Conservation (phyloP, 2,329 filamentous ascomycete species). For the Aspergillus transmontanensis region DNA sequence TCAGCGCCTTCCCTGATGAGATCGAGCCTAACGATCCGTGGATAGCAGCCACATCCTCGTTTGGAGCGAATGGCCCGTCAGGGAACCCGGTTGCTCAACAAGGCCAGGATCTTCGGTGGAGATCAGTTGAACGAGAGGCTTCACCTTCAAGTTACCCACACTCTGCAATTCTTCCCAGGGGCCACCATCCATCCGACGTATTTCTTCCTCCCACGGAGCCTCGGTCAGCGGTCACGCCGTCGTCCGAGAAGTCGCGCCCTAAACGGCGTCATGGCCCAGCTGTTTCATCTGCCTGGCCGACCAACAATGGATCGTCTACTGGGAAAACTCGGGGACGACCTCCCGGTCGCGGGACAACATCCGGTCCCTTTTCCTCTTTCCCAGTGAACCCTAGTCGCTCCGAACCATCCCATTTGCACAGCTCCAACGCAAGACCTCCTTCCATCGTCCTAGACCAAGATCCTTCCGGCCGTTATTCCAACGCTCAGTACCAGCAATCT, state of each 20-base stretch:
- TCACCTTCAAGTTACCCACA: conserved; percentile 74
- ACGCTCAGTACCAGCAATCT: conserved; percentile 28
- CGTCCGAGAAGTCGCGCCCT: conserved; percentile 47
- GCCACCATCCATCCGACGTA: conserved; percentile 35
- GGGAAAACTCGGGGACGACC: conserved; percentile 79
- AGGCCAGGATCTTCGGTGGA: conserved; percentile 46
- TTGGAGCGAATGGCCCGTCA: conserved; percentile 41
- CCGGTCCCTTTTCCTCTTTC: conserved; percentile 70
- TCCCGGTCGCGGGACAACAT: conserved; percentile 68
- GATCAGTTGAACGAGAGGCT: conserved; percentile 57
- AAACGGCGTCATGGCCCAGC: conserved; percentile 75
- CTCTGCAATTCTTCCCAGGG: conserved; percentile 71
- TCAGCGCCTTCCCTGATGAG: conserved; percentile 58
- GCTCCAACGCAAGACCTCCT: conserved; percentile 39
- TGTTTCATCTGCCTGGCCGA: conserved; percentile 88
- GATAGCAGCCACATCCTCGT: conserved; percentile 46
- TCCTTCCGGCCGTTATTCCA: conserved; percentile 20
- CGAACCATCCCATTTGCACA: conserved; percentile 49
- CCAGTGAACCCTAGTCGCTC: conserved; percentile 61
- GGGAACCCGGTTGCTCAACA: conserved; percentile 27
- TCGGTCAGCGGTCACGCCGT: conserved; percentile 72
- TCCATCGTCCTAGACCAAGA: conserved; percentile 49
- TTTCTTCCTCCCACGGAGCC: conserved; percentile 56
- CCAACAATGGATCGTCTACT: conserved; percentile 61
- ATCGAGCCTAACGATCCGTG: conserved; percentile 49